Conservation (phyloP, 108 stramenopile species). For the Pseudonitzschia delicatissima region DNA sequence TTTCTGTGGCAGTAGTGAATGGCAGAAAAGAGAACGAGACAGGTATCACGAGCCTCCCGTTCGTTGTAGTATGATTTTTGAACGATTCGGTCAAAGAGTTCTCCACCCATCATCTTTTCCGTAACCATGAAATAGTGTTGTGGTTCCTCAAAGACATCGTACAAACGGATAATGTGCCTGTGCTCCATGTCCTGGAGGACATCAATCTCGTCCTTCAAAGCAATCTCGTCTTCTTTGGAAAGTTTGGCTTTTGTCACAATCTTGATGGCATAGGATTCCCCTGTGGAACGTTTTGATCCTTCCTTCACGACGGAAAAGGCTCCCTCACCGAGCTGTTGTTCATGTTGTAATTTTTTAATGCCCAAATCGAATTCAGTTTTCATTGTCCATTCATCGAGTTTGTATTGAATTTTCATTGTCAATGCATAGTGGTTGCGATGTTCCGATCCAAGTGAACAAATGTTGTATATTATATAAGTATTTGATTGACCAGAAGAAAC, state of each 20-base stretch:
- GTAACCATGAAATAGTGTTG: conserved; percentile 87
- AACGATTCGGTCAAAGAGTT: conserved; percentile 92
- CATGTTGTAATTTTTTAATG: not conserved
- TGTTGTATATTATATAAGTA: too few relatives aligned
- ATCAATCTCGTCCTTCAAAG: conserved; percentile 75
- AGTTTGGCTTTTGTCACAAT: conserved; percentile 83
- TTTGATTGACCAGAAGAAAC: too few relatives aligned
- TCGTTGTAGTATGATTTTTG: conserved; percentile 86
- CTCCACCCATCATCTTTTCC: conserved; percentile 87
- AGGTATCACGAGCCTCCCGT: conserved; percentile 70
- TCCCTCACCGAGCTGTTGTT: conserved; percentile 68
- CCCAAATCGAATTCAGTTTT: not conserved
- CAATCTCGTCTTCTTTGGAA: conserved; percentile 76
- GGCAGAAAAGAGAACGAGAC: conserved; percentile 68
- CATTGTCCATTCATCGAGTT: too few relatives aligned
- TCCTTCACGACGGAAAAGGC: conserved; percentile 81
- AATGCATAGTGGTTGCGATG: too few relatives aligned
- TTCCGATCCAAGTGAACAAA: too few relatives aligned
- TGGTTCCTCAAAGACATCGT: conserved; percentile 88
- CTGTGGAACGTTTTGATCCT: conserved; percentile 43
- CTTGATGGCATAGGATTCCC: conserved; percentile 75
- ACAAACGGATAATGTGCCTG: conserved; percentile 67
- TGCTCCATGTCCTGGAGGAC: conserved; percentile 66
- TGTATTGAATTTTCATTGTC: too few relatives aligned
- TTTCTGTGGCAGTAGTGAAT: conserved; percentile 79